Evolutionary conservation across 768 basidiomycete genomes (phyloP).

Genomic region (Boletus barrowsii): DNA sequence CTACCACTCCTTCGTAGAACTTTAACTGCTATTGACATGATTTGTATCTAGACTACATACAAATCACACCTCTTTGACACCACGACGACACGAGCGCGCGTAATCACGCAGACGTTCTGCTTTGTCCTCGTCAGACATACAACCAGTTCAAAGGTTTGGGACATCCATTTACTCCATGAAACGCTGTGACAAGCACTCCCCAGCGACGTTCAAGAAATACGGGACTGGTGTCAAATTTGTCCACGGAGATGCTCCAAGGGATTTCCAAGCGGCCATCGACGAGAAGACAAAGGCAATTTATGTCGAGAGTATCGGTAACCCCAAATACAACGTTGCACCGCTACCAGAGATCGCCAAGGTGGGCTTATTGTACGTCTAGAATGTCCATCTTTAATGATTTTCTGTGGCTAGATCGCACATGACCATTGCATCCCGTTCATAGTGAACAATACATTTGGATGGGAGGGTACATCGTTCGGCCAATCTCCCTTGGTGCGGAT

Average conservation of each 20-base stretch:
- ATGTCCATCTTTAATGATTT: not conserved
- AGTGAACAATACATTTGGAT: conserved; percentile 64
- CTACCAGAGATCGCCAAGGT: conserved; percentile 57
- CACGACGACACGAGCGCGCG: too few species aligned
- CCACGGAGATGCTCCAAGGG: conserved; percentile 41
- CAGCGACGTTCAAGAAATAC: conserved; percentile 54
- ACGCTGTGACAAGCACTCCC: not conserved
- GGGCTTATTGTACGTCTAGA: not conserved
- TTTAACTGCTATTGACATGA: too few species aligned
- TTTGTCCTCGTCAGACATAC: conserved; percentile 42
- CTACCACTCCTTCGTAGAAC: too few species aligned
- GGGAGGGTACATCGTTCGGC: conserved; percentile 54
- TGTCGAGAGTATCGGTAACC: conserved; percentile 63
- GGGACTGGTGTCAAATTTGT: conserved; percentile 58
- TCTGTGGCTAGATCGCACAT: conserved; percentile 49
- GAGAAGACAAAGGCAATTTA: conserved; percentile 57
- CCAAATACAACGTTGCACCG: conserved; percentile 53
- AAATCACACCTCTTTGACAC: too few species aligned
- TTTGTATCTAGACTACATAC: too few species aligned
- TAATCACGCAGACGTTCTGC: too few species aligned
- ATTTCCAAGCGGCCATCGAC: conserved; percentile 53
- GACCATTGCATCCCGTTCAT: conserved; percentile 57
- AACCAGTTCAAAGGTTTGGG: conserved; percentile 58
- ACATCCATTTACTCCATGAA: not conserved
- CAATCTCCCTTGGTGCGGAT: conserved; percentile 57